Evolutionary conservation across 306 rosid species (phyloP), one percentile per base, ranked within the genome.

Genomic region (Prunus davidiana): DNA sequence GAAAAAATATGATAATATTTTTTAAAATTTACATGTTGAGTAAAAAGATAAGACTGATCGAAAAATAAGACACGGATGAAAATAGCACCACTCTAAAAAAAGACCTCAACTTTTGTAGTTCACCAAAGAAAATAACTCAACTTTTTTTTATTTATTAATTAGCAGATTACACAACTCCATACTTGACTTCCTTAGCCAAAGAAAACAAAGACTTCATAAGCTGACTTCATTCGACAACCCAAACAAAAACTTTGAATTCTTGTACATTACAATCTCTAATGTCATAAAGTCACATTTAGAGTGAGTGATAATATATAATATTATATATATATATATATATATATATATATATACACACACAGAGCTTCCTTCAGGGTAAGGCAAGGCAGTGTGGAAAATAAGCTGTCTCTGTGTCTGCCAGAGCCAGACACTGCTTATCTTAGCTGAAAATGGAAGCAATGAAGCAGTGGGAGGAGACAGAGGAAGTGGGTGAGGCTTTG

Each of bases 381-480:
- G 76, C 67, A 73, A 43, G 4, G 27, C n/a, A 46, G 20, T 14
- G 3, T 3, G 24, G 32, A 18, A 56, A 12, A 55, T 28, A 27
- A 62, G 43, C 11, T 51, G 24, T 49, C 25, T 71, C 62, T 52
- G 14, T 38, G 58, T 43, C 54, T 43, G 71, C 45, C 3, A 22
- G 20, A 25, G 38, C 38, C 38, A 32, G 38, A 32, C 7, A 38
- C 50, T 18, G 28, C 41, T 3, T 14, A 13, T 6, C n/a, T 52
- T 72, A 11, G 67, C 56, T 46, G 57, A 46, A 50, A 58, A 71
- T 82, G 84, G 81, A 82, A 61, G 69, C 51, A 16, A 22, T 13
- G 58, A 32, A 60, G 49, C 71, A 60, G 47, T 75, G 82, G 82
- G 68, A 79, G 55, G 85, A 82, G n/a, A 60, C 45, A 46, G 88